Evolutionary conservation across 2,329 filamentous ascomycete genomes (phyloP).

Genomic region (Hirsutella thompsonii): DNA sequence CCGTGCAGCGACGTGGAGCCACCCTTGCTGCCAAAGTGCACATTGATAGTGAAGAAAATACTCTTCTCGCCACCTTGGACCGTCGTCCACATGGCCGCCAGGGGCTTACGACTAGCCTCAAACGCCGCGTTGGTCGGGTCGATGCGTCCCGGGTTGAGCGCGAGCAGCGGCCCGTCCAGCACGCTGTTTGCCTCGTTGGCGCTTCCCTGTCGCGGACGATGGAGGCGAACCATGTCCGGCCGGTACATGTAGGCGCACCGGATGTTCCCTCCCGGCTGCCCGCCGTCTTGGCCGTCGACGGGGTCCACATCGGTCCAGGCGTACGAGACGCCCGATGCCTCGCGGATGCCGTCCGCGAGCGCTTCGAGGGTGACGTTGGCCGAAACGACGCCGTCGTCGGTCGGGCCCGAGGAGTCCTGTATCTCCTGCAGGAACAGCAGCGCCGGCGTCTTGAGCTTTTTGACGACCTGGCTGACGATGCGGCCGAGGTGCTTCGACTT

Average conservation of each 20-base stretch:
- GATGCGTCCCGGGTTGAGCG: slow-evolving; percentile 57
- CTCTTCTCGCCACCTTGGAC: slow-evolving; percentile 32
- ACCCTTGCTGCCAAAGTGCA: slow-evolving; percentile 55
- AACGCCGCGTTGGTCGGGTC: slow-evolving; percentile 49
- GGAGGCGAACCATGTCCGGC: slow-evolving; percentile 43
- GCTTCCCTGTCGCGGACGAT: slow-evolving; percentile 42
- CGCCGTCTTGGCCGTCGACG: slow-evolving; percentile 48
- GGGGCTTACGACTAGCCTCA: slow-evolving; percentile 49
- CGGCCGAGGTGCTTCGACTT: slow-evolving; percentile 38
- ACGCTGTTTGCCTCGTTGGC: slow-evolving; percentile 43
- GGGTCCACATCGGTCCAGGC: slow-evolving; percentile 47
- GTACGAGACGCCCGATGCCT: slow-evolving; percentile 39
- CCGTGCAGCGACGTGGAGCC: slow-evolving; percentile 52
- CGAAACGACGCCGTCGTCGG: slow-evolving; percentile 42
- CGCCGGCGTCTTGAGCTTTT: slow-evolving; percentile 49
- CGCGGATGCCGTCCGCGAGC: slow-evolving; percentile 38
- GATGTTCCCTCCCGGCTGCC: slow-evolving; percentile 59
- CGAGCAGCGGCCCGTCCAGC: slow-evolving; percentile 38
- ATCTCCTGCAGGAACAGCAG: slow-evolving; percentile 59
- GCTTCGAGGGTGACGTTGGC: slow-evolving; percentile 47
- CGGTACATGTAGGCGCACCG: slow-evolving; percentile 59
- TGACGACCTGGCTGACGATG: slow-evolving; percentile 52
- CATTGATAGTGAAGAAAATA: slow-evolving; percentile 57
- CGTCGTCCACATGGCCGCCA: slow-evolving; percentile 53
- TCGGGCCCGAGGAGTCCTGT: slow-evolving; percentile 52